phyloP scores from a whole-genome alignment of 768 basidiomycete genomes.

The Psilocybe tampanensis region DNA sequence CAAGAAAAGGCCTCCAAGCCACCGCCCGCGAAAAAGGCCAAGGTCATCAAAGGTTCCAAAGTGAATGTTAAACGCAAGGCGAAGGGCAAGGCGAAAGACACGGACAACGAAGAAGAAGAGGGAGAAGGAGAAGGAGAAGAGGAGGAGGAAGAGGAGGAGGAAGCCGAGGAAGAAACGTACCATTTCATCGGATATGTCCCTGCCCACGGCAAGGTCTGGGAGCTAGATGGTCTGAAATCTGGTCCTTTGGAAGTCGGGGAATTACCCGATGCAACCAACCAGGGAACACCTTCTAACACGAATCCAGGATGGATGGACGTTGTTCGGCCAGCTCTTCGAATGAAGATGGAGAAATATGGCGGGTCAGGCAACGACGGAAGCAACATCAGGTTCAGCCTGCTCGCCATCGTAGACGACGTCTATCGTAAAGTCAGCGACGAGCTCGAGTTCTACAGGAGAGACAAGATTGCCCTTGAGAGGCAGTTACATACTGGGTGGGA shows the following conservation, averaged over 20 bases:
- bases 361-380: constrained; percentile 42
- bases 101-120: constrained; percentile 27
- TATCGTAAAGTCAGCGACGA: constrained; percentile 52
- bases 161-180: constrained; percentile 48
- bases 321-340: constrained; percentile 58
- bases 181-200: constrained; percentile 72
- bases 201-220: constrained; percentile 67
- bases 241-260: constrained; percentile 69
- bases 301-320: constrained; percentile 56
- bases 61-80: constrained; percentile 11
- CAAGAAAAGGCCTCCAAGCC: constrained; percentile 18
- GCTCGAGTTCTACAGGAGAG: constrained; percentile 54
- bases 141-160: constrained; percentile 25
- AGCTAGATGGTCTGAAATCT: constrained; percentile 64
- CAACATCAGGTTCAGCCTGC: constrained; percentile 61
- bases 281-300: not conserved
- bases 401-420: constrained; percentile 58
- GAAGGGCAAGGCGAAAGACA: constrained; percentile 10
- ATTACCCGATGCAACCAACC: constrained; percentile 25
- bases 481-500: constrained; percentile 39
- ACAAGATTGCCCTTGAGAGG: constrained; percentile 46
- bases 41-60: constrained; percentile 23
- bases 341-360: constrained; percentile 64
- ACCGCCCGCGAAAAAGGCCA: constrained; percentile 39
- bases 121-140: constrained; percentile 13